Evolutionary conservation across 805 yeast species (phyloP), one percentile per base, ranked within the genome.

Genomic region (Sporopachydermia quercuum): DNA sequence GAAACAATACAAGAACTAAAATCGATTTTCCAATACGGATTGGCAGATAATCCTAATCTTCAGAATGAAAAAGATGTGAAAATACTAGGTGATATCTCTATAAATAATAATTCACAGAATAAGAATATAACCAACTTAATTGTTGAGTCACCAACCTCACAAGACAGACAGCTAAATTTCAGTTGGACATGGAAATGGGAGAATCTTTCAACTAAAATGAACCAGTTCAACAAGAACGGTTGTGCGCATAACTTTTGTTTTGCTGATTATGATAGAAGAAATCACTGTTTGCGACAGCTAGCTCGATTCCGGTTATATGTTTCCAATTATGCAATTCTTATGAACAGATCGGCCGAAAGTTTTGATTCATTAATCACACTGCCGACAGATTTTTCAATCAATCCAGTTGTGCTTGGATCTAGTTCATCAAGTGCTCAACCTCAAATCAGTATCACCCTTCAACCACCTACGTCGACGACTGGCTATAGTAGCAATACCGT

Each of bases 1-100:
- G n/a, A n/a, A n/a, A n/a, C n/a, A n/a, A n/a, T n/a, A n/a, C n/a
- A n/a, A n/a, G 4, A 8, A 17, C 5, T 11, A 15, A 14, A 15
- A 11, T 3, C 2, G 4, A 27, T 11, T 18, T 8, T 13, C 15
- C 5, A 19, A 37, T 15, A 18, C 18, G 8, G 18, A 42, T 40
- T 15, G 23, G 3, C 35, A 19, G n/a, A 13, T 15, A 53, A 56
- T 45, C 61, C 61, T 15, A 57, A 61, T 41, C 46, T 61, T 17
- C 65, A 60, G 38, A 57, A 58, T 16, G 55, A 57, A 38, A 52
- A 54, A 17, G 59, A 61, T 38, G 65, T 60, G 4, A 48, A 44
- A 15, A 48, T 58, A 33, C 48, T 61, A n/a, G 65, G 64, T 37
- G 62, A 56, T 40, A 49, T 47, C 34, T 16, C 18, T 4, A 23